phyloP scores from a whole-genome alignment of 78 protist genomes.

The Ministeria vibrans region DNA sequence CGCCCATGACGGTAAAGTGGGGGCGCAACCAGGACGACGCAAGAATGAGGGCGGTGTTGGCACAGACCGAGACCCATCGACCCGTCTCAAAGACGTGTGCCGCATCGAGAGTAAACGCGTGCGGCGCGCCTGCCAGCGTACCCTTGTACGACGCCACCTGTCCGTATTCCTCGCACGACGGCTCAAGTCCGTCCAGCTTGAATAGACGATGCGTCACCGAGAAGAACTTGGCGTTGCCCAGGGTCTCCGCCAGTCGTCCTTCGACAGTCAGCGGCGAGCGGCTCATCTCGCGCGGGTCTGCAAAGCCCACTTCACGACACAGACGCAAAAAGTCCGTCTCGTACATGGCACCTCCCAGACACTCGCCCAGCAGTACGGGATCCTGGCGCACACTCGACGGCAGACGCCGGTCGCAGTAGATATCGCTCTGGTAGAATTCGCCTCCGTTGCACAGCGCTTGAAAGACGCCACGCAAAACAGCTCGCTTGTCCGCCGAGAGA shows the following conservation, averaged over 20 bases:
- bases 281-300: neutral
- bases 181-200: neutral
- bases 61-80: neutral
- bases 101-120: neutral
- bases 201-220: neutral
- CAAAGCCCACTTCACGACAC: neutral
- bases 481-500: neutral
- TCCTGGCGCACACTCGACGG: neutral
- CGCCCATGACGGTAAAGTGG: neutral
- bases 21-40: neutral
- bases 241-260: neutral
- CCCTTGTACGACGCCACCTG: neutral
- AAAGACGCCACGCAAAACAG: neutral
- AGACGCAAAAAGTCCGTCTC: neutral
- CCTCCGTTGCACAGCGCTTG: neutral
- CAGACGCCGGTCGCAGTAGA: neutral
- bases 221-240: neutral
- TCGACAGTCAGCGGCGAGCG: neutral
- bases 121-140: neutral
- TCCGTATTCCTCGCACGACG: neutral
- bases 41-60: neutral
- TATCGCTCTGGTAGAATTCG: neutral
- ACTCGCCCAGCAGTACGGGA: neutral
- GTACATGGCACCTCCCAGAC: neutral
- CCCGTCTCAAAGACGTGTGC: neutral